Evolutionary conservation across 208 protist genomes (phyloP), one percentile per base, ranked within the genome.

Genomic region (Tritrichomonas musculus): DNA sequence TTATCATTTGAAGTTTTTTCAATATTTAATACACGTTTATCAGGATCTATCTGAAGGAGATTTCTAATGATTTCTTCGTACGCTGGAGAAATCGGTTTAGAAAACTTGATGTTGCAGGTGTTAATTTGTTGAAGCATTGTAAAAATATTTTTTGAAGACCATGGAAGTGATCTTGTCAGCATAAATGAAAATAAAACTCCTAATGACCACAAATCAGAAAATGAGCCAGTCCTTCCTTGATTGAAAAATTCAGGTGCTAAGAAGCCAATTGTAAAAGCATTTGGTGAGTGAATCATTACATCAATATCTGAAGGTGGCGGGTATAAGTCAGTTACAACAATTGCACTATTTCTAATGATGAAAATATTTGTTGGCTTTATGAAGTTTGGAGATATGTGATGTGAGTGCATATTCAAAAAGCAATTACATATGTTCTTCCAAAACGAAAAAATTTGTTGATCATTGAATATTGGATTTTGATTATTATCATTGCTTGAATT

Each of bases 281-380:
- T 53, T 30, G 73, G 41, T 53, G 17, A 50, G 53, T 53, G 36
- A 53, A 49, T 82, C n/a, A 47, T 49, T 9, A 47, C 4, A 82
- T 82, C 41, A 82, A 82, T 33, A 50, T 30, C 22, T 9, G 14
- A 27, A 25, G 73, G 73, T 25, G 11, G 73, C 8, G 8, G 73
- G 41, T 82, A 82, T 53, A 82, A 13, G 53, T 82, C 73, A 25
- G 73, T 82, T 33, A 82, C n/a, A 53, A 82, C 14, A 11, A 47
- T 47, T 39, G 20, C n/a, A n/a, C 20, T 53, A n/a, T 27, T 41
- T 5, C 33, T 82, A 3, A 50, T 14, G 3, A 82, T 13, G 73
- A 82, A 82, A n/a, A 82, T 82, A 30, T 82, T 82, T 11, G 3
- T n/a, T 82, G 73, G 73, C 41, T 82, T 82, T n/a, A 82, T 82